These are phyloP conservation scores for Byssoonygena ceratinophila DNA, from an alignment of 2,329 filamentous ascomycete genomes.

Conservation along the genomic window DNA sequence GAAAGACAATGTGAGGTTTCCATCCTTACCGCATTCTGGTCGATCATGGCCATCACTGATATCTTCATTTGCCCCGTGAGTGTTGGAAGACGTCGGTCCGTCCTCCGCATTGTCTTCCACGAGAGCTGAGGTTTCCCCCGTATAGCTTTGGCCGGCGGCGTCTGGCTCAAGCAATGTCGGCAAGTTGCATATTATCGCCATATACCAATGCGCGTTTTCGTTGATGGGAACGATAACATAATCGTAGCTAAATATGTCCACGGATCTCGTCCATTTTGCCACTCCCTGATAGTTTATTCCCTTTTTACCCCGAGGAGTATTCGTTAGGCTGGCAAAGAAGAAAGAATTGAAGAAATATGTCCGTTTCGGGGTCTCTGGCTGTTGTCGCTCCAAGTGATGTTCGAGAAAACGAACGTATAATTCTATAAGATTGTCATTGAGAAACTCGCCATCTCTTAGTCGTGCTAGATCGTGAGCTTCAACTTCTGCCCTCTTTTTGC, in stretches of 20 bases:
- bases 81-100: background rate
- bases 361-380: constrained; percentile 48
- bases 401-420: constrained; percentile 76
- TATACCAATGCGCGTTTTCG: constrained; percentile 79
- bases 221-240: constrained; percentile 91
- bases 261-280: constrained; percentile 72
- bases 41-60: constrained; percentile 1
- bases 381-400: constrained; percentile 45
- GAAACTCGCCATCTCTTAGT: constrained; percentile 70
- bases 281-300: constrained; percentile 76
- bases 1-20: constrained; percentile 21
- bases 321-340: constrained; percentile 71
- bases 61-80: background rate
- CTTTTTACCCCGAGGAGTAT: constrained; percentile 41
- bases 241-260: constrained; percentile 75
- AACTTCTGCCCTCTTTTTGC: constrained; percentile 40
- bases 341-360: constrained; percentile 89
- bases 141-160: background rate
- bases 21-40: constrained; percentile 19
- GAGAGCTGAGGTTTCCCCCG: background rate
- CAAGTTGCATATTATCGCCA: constrained; percentile 89
- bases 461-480: constrained; percentile 46
- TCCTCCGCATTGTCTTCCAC: background rate
- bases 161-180: constrained; percentile 34
- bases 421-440: constrained; percentile 86